phyloP scores from a whole-genome alignment of 805 yeast genomes.

The Kodamaea jinghongensis region DNA sequence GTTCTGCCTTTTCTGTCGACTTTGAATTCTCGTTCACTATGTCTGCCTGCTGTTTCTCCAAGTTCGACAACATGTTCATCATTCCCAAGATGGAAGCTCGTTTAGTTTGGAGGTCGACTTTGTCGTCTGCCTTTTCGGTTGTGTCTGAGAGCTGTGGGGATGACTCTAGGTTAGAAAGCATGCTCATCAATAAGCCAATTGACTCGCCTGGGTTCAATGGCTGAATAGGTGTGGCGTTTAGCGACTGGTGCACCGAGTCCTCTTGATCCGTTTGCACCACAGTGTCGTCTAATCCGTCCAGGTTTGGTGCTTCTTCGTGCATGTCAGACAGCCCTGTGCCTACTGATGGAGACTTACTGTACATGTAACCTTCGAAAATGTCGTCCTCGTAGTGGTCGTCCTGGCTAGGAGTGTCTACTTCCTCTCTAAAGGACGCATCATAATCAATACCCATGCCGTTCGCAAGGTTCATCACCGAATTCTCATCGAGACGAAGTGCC shows the following conservation, averaged over 20 bases:
- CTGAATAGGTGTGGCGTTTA: not conserved
- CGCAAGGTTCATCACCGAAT: not conserved
- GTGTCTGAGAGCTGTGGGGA: no score
- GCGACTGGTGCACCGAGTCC: no score
- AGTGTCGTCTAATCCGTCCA: not conserved
- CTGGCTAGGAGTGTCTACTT: not conserved
- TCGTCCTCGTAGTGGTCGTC: conserved; percentile 28
- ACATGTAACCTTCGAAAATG: conserved; percentile 31
- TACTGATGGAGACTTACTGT: conserved; percentile 22
- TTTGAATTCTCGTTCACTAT: conserved; percentile 10
- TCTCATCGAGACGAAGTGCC: no score
- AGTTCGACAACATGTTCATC: conserved; percentile 14
- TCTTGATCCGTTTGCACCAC: not conserved
- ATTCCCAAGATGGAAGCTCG: conserved; percentile 16
- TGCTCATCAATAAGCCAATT: conserved; percentile 28
- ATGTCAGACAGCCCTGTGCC: not conserved
- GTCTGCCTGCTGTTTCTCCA: conserved; percentile 12
- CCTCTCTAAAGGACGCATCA: no score
- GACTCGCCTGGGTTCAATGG: conserved; percentile 19
- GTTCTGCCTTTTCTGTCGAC: conserved; percentile 11
- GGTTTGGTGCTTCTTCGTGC: no score
- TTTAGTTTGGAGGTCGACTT: conserved; percentile 3
- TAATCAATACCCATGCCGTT: no score
- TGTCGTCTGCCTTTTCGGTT: not conserved
- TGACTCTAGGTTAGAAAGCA: conserved; percentile 20